phyloP scores from a whole-genome alignment of 2,329 filamentous ascomycete species.

The Paecilomyces sp. region DNA sequence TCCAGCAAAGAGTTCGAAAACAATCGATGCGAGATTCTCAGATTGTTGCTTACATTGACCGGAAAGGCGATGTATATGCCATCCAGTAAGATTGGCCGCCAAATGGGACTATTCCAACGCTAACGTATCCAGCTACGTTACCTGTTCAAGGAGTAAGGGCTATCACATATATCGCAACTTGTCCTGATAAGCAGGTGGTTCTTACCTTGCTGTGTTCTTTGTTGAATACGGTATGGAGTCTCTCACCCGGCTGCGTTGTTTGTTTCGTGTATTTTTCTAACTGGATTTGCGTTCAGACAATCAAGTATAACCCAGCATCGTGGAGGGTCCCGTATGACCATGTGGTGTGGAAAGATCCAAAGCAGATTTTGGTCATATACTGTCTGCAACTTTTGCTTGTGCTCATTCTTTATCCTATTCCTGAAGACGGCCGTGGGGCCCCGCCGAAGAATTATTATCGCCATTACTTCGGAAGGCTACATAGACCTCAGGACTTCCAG shows the following conservation, averaged over 20 bases:
- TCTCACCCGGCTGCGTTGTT: neutral
- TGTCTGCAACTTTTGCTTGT: conserved; percentile 85
- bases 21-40: conserved; percentile 83
- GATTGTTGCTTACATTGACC: conserved; percentile 75
- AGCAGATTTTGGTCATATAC: conserved; percentile 85
- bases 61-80: conserved; percentile 93
- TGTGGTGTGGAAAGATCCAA: conserved; percentile 82
- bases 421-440: conserved; percentile 59
- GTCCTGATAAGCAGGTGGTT: conserved; percentile 83
- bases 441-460: conserved; percentile 86
- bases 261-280: neutral
- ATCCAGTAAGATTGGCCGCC: conserved; percentile 45
- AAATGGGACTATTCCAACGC: conserved; percentile 2
- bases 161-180: conserved; percentile 83
- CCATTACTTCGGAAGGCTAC: conserved; percentile 81
- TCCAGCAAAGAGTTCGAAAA: conserved; percentile 89
- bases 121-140: conserved; percentile 46
- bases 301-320: conserved; percentile 91
- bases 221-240: conserved; percentile 70
- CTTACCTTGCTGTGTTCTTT: conserved; percentile 86
- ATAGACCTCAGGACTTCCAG: conserved; percentile 93
- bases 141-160: conserved; percentile 76
- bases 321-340: conserved; percentile 95
- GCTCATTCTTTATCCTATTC: conserved; percentile 78
- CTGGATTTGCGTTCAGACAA: conserved; percentile 49